These are phyloP conservation scores for Acer campestre DNA, from an alignment of 345 rosid genomes.

Conservation along the genomic window DNA sequence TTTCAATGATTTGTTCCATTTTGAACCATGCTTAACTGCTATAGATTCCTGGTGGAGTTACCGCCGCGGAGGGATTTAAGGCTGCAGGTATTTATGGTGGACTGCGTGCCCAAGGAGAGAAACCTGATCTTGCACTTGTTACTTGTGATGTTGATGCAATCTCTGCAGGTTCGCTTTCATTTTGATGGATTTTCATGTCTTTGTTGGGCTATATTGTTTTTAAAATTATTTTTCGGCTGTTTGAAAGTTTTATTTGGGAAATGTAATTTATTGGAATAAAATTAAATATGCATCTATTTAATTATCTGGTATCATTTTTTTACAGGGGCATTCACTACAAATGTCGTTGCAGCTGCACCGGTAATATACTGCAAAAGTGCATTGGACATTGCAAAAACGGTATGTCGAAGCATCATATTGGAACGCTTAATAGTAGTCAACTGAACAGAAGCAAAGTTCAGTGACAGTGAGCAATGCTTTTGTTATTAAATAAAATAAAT, in stretches of 20 bases:
- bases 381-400: slow-evolving; percentile 54
- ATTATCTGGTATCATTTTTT: slow-evolving; percentile 6
- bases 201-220: not conserved
- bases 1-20: not conserved
- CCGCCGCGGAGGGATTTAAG: slow-evolving; percentile 89
- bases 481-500: not conserved
- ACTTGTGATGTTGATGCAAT: slow-evolving; percentile 83
- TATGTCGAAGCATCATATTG: slow-evolving; percentile 26
- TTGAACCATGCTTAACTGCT: not conserved
- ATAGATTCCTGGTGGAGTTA: slow-evolving; percentile 89
- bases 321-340: slow-evolving; percentile 81
- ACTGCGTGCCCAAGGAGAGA: slow-evolving; percentile 79
- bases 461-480: not conserved
- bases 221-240: not conserved
- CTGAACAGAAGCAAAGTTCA: not conserved
- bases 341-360: slow-evolving; percentile 95
- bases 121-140: slow-evolving; percentile 90
- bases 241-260: not conserved
- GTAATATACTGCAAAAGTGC: slow-evolving; percentile 74
- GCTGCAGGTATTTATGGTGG: slow-evolving; percentile 89
- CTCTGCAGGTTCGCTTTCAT: slow-evolving; percentile 60
- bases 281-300: not conserved
- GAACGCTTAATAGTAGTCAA: not conserved
- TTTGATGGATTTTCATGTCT: slow-evolving; percentile 8
- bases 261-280: not conserved